Percentiles rank a stretch among this genome's conserved stretches.
phyloP scores from a whole-genome alignment of 768 basidiomycete species.

The Tulasnella sp. region DNA sequence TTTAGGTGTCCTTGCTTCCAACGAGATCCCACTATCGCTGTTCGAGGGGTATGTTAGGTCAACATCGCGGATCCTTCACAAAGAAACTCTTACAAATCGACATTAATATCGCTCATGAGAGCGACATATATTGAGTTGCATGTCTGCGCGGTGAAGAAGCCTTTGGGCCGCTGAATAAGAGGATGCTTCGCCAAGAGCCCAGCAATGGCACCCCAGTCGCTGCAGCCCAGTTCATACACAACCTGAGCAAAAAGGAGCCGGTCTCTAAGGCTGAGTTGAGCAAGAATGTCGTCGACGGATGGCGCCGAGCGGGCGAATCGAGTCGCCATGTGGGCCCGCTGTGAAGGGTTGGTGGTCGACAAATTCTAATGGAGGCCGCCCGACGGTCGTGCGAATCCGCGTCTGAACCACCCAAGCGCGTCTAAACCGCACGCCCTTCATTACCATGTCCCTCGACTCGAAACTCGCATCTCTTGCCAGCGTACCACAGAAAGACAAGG shows the following conservation, averaged over 20 bases:
- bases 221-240: constrained; percentile 73
- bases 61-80: constrained; percentile 24
- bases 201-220: constrained; percentile 62
- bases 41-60: background rate
- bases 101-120: constrained; percentile 63
- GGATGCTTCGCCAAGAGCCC: constrained; percentile 67
- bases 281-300: background rate
- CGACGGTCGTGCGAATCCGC: constrained; percentile 18
- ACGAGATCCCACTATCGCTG: constrained; percentile 41
- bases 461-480: constrained; percentile 60
- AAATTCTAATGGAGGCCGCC: constrained; percentile 13
- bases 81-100: constrained; percentile 53
- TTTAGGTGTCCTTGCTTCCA: constrained; percentile 51
- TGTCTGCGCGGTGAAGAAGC: constrained; percentile 66
- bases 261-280: constrained; percentile 47
- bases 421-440: constrained; percentile 17
- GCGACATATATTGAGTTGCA: constrained; percentile 64
- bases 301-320: background rate
- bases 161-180: constrained; percentile 57
- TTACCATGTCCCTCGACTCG: constrained; percentile 25
- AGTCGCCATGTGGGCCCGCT: background rate
- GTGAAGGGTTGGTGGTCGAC: background rate
- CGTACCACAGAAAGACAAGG: constrained; percentile 82
- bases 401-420: constrained; percentile 15
- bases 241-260: constrained; percentile 81